A percentile compares a stretch with the other conserved stretches of the same genome.
Evolutionary conservation across 169 alveolate species (phyloP).

Genomic region (Plasmodium chabaudi): DNA sequence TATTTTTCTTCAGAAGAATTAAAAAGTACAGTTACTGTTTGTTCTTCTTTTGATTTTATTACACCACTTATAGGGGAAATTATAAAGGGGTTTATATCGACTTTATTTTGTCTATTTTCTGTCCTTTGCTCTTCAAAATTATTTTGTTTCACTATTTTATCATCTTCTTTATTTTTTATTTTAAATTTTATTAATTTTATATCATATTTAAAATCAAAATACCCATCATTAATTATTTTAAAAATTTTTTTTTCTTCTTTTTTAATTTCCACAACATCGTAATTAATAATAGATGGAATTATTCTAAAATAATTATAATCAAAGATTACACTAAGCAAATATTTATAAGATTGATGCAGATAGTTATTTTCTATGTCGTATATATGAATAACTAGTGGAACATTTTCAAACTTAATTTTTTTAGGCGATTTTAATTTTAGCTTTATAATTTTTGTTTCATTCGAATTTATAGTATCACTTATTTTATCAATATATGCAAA

Average conservation of each 20-base stretch:
- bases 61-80: constrained; percentile 49
- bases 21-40: constrained; percentile 50
- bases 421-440: constrained; percentile 35
- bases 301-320: constrained; percentile 63
- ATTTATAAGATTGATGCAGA: constrained; percentile 57
- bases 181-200: constrained; percentile 49
- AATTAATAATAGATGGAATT: constrained; percentile 46
- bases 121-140: not conserved
- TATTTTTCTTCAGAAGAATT: constrained; percentile 60
- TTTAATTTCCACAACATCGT: constrained; percentile 46
- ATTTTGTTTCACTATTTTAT: constrained; percentile 2
- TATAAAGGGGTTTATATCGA: constrained; percentile 26
- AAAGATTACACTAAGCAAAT: constrained; percentile 34
- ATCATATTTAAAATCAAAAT: constrained; percentile 62
- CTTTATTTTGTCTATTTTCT: not conserved
- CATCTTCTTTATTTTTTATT: constrained; percentile 38
- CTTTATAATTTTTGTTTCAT: constrained; percentile 43
- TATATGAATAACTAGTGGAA: constrained; percentile 35
- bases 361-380: constrained; percentile 51
- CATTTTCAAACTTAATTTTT: constrained; percentile 48
- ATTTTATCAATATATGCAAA: constrained; percentile 26
- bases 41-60: constrained; percentile 65
- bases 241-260: constrained; percentile 62
- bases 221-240: constrained; percentile 67
- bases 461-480: constrained; percentile 36